Base-by-base conservation (phyloP, 2,329 filamentous ascomycete genomes). In the Cladobotryum mycophilum region DNA sequence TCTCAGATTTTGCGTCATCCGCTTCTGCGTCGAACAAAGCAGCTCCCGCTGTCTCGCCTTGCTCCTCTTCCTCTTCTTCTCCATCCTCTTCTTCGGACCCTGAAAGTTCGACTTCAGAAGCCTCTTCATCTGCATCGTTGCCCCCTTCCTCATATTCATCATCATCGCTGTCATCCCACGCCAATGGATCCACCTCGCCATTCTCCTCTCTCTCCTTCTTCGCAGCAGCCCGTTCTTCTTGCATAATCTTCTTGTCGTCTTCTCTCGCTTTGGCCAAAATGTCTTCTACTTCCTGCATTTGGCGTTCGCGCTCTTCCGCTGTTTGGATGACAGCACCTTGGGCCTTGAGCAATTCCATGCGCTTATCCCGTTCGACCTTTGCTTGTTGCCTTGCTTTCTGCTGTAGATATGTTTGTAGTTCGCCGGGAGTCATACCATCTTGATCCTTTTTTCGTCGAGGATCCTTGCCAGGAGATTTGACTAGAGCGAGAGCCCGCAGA, bases 311-410 rank as follows among this genome's bases (percentile, higher is more conserved):
- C 66, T 99, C 91, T 67, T 96, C 92, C 2, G 85, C 82, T 1
- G 88, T 96, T 65, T 91, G 86, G 15, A 97, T 76, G 20, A 86
- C 73, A 22, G 96, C 78, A 7, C 93, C 93, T 67, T 87, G 89
- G 11, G 86, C 84, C 61, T 81, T 83, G 38, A 99, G 77, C 58
- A 84, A 78, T 50, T 89, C 82, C 17, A 97, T 78, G 49, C 85
- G 85, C 58, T 88, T 84, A 53, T 88, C 81, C 48, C 89, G 84
- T 65, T 93, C 89, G 40, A 80, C 69, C 53, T 82, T 82, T 41
- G 90, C 91, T 67, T 99, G 93, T 53, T 86, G 78, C 41, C 88
- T 82, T 5, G 89, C 90, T 54, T 84, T 84, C 56, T 82, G 79
- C 36, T 86, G 76, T 7, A 97, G 72, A 34, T 75, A 78, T 9